Conservation (phyloP, 768 basidiomycete genomes). For the Rhizopogon sp. region DNA sequence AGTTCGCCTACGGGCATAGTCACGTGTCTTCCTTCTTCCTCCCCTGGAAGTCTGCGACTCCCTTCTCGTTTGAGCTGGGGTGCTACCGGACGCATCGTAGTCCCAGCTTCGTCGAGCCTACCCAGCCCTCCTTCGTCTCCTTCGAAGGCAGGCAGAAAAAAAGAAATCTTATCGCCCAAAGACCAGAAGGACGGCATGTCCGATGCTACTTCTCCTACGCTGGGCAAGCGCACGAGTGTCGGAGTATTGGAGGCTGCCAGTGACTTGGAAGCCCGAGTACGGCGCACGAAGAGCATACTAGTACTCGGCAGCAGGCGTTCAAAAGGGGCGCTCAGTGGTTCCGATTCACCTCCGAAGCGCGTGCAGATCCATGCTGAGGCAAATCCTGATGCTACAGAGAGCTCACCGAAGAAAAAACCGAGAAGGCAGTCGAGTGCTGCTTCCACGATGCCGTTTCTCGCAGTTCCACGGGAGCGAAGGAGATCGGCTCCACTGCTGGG, state of each 20-base stretch:
- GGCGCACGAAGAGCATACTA: slow-evolving; percentile 24
- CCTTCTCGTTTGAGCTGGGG: slow-evolving; percentile 27
- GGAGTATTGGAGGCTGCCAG: slow-evolving; percentile 27
- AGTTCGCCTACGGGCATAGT: neutral
- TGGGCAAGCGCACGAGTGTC: slow-evolving; percentile 18
- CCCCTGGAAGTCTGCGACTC: slow-evolving; percentile 25
- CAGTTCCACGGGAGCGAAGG: slow-evolving; percentile 23
- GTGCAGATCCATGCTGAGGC: slow-evolving; percentile 25
- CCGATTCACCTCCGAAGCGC: slow-evolving; percentile 12
- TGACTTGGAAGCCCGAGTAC: neutral
- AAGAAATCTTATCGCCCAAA: slow-evolving; percentile 5
- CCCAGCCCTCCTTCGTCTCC: slow-evolving; percentile 28
- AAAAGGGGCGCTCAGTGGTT: slow-evolving; percentile 14
- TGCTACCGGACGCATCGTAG: slow-evolving; percentile 16
- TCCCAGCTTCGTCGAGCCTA: slow-evolving; percentile 5
- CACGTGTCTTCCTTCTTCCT: slow-evolving; percentile 7
- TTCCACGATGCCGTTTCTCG: slow-evolving; percentile 4
- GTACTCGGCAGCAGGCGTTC: slow-evolving; percentile 21
- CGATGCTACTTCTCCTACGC: neutral
- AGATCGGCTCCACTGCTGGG: slow-evolving; percentile 25
- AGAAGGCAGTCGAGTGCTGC: slow-evolving; percentile 24
- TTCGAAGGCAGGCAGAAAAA: slow-evolving; percentile 11
- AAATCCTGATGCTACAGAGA: slow-evolving; percentile 3
- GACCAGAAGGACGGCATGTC: neutral
- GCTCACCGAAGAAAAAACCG: slow-evolving; percentile 8